Evolutionary conservation across 441 rosid genomes (phyloP), one percentile per base, ranked within the genome.

Genomic region (Pelargonium citronellum): DNA sequence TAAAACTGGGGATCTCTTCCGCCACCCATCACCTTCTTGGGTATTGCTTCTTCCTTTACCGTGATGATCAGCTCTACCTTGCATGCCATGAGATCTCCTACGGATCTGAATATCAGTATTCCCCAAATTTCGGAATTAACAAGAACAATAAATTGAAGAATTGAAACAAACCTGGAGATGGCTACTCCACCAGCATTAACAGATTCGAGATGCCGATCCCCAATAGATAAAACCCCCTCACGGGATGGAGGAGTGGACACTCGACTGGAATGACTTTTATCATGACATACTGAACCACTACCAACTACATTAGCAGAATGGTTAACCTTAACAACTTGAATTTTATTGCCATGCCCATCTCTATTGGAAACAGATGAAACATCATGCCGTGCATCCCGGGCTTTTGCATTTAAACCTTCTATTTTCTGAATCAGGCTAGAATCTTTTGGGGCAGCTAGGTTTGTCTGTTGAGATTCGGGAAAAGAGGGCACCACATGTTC

Each of bases 391-490:
- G 22, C 66, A 67, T 76, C 79, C 22, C 79, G 79, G 16, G 69
- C 69, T 71, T 80, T 81, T 60, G 79, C 77, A 78, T 68, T 78
- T 77, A 81, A 79, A 67, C 92, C 87, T 82, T 95, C 92, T 68
- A 95, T 92, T 82, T 95, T 91, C 86, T 85, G 89, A 73, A 95
- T 88, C 80, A 89, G 79, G 81, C 80, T 82, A 65, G 89, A 76
- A 81, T 86, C 92, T 79, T 77, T 85, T 30, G 86, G 67, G 60
- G 82, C 67, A 12, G 69, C 69, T 0, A 73, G 66, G 46, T 68
- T 12, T 19, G 71, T 46, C 67, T 61, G 46, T 58, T 70, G 71
- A 75, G 53, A 46, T 74, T 79, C 86, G 63, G 80, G 74, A 30
- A 49, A 10, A 10, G 58, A 53, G 75, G 75, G 60, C 63, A 61